Evolutionary conservation across 345 rosid genomes (phyloP).

Genomic region (Populus alba): DNA sequence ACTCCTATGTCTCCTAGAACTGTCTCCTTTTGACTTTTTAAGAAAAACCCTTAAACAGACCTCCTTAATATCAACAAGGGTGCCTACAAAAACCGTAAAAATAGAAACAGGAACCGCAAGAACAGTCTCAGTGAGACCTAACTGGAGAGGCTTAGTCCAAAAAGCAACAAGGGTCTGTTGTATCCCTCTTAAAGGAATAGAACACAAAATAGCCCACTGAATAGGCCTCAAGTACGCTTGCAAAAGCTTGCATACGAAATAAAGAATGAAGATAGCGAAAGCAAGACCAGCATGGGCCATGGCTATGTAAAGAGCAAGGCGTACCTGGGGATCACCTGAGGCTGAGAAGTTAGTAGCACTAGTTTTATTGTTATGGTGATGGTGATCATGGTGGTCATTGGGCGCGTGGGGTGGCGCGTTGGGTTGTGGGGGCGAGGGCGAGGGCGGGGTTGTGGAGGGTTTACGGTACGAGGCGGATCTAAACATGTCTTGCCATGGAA

Average conservation of each 20-base stretch:
- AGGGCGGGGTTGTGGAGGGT: conserved; percentile 46
- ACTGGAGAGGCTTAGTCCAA: conserved; percentile 74
- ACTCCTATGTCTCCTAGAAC: conserved; percentile 35
- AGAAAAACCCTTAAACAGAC: conserved; percentile 49
- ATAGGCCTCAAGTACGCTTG: conserved; percentile 85
- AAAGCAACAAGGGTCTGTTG: conserved; percentile 79
- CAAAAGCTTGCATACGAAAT: conserved; percentile 65
- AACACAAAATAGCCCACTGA: conserved; percentile 93
- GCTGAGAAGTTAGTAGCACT: conserved; percentile 30
- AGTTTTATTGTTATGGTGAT: conserved; percentile 14
- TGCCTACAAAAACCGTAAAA: conserved; percentile 63
- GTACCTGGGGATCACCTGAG: conserved; percentile 69
- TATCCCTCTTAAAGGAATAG: conserved; percentile 87
- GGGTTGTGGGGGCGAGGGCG: neutral
- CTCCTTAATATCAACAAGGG: conserved; percentile 72
- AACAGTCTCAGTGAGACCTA: conserved; percentile 88
- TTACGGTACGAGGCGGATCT: conserved; percentile 74
- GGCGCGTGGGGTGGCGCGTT: conserved; percentile 22
- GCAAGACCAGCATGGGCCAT: conserved; percentile 98
- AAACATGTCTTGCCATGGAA: conserved; percentile 96
- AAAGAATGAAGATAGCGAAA: conserved; percentile 57
- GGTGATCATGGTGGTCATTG: neutral
- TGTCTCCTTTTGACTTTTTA: conserved; percentile 48
- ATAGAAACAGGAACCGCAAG: conserved; percentile 81
- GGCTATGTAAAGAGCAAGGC: conserved; percentile 90